phyloP scores from a whole-genome alignment of 805 yeast genomes.

The Sungouiozyma intestinalis region DNA sequence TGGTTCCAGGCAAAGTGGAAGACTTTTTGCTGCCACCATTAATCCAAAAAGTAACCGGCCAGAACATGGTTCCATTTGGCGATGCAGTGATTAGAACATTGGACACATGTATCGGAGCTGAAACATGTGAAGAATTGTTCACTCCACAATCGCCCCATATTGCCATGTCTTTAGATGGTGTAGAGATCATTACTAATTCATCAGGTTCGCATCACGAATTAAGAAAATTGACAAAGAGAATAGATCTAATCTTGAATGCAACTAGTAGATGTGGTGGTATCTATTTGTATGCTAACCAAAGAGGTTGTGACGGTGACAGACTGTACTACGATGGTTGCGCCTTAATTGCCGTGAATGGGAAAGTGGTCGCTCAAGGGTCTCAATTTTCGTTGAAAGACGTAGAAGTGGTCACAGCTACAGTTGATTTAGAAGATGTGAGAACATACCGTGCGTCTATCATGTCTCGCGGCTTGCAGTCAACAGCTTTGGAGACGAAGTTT shows the following conservation, averaged over 20 bases:
- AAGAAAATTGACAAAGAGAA: constrained; percentile 75
- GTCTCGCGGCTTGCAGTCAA: constrained; percentile 67
- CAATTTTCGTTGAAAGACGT: constrained; percentile 88
- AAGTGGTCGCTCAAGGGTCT: constrained; percentile 83
- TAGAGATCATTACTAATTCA: constrained; percentile 92
- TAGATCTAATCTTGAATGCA: constrained; percentile 81
- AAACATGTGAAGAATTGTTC: constrained; percentile 95
- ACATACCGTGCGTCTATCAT: constrained; percentile 60
- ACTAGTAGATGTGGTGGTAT: constrained; percentile 95
- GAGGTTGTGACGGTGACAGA: constrained; percentile 98
- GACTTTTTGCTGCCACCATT: constrained; percentile 58
- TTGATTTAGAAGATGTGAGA: constrained; percentile 86
- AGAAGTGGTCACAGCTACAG: constrained; percentile 91
- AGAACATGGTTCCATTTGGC: constrained; percentile 66
- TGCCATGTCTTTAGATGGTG: constrained; percentile 85
- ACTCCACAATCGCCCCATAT: constrained; percentile 96
- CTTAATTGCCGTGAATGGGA: constrained; percentile 82
- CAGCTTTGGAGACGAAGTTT: constrained; percentile 27
- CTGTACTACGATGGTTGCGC: constrained; percentile 97
- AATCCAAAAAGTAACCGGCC: constrained; percentile 58
- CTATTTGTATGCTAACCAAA: constrained; percentile 86
- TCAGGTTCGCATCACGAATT: constrained; percentile 98
- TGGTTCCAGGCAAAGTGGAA: constrained; percentile 66
- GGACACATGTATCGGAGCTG: constrained; percentile 91
- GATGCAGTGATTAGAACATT: constrained; percentile 78